Base-by-base conservation (phyloP, 345 rosid species). In the Laguncularia racemosa region DNA sequence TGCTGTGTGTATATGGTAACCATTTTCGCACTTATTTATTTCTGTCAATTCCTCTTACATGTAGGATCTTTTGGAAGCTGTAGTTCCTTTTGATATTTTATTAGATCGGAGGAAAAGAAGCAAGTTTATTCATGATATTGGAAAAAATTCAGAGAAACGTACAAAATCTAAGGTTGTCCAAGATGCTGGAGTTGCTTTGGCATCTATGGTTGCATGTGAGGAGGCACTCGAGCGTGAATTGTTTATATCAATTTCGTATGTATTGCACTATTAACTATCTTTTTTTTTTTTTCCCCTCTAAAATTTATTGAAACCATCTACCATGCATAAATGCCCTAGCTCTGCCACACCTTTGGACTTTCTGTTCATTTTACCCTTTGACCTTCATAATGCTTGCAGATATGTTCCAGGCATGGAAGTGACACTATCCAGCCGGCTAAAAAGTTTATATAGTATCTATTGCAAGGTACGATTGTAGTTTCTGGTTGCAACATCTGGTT, bases 381-480 rank as follows among this genome's bases (percentile, higher is more conserved):
- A 20, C 44, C 18, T 50, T 23, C 2, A 56, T 40, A 17, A 14
- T 69, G 61, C 33, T 53, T 73, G 80, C 78, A 85, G 92, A 60
- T 82, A 85, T 55, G 71, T 82, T 68, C 92, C 92, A 9, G 92
- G 92, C 46, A 85, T 85, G 92, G 92, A 85, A 71, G 84, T 85
- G 38, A 80, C 86, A 52, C 56, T 82, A 55, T 85, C 86, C 44
- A 75, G 88, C 66, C 76, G 92, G 52, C 72, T 82, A 8, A 85
- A 85, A 68, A 85, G 92, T 71, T 66, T 82, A 65, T 82, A 78
- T 57, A 71, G 92, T 47, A 73, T 85, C 69, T 82, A 82, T 65
- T 72, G 78, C 78, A 85, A 85, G 88, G 92, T 84, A 79, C 55
- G 43, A 14, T 20, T 53, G 51, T n/a, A 54, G 20, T 19, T 28